Base-by-base conservation (phyloP, 2,329 filamentous ascomycete genomes). In the Aspergillus aculeatinus region DNA sequence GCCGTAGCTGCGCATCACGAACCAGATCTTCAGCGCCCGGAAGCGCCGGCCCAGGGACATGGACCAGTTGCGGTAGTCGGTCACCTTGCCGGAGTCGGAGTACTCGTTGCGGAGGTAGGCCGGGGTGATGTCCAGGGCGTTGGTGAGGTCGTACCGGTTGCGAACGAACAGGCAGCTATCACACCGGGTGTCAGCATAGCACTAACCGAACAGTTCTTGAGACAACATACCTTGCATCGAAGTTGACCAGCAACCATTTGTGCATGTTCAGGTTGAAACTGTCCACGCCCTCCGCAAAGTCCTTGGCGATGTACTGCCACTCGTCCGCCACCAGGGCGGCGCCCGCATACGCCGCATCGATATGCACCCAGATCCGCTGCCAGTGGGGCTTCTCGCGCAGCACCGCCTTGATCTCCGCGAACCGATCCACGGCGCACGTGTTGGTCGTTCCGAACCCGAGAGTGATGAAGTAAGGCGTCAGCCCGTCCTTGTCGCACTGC, bases 41-140 rank as follows among this genome's bases (percentile, higher is more conserved):
- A 98, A 98, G 16, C 94, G 84, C 2, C 94, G 83, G 9, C 94
- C 94, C 0, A 98, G 87, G 0, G 94, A 92, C 69, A 98, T 96
- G 78, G 96, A 92, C 94, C 94, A 98, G 81, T 98, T 93, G 51
- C 94, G 87, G 80, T 96, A 97, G 77, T 98, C 94, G 25, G 92
- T 96, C 1, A 97, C 94, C 2, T 94, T 83, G 0, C 92, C 92
- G 42, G 84, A 85, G 68, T 95, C 91, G 3, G 89, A 90, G 78
- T 88, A 92, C 4, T 86, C 80, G 77, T 97, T 97, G 64, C 87
- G 84, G 29, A 97, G 85, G 79, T 96, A 97, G 4, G 89, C 84
- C 0, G 91, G 91, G 16, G 89, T 89, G 72, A 95, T 89, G 71
- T 86, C 88, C 48, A 96, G 83, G 0, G 92, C 90, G 62, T 88